These are phyloP conservation scores for Agapanthus africanus DNA, from an alignment of 106 monocot species.

Conservation along the genomic window DNA sequence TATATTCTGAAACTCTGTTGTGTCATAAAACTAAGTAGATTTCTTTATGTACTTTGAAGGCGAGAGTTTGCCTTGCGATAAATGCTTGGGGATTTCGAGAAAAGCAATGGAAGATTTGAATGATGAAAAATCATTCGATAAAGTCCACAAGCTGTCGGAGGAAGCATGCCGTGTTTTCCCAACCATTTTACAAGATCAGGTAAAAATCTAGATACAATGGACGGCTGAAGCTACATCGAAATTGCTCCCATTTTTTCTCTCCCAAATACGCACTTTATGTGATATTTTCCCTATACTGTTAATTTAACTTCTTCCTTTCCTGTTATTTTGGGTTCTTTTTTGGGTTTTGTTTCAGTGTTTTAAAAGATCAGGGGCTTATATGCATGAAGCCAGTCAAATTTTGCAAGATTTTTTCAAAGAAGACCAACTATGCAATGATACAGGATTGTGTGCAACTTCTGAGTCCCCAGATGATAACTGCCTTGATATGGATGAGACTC, in stretches of 20 bases:
- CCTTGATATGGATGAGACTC: not conserved
- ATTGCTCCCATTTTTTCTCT: too few relatives aligned
- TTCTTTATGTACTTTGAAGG: not conserved
- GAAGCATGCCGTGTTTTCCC: constrained; percentile 1
- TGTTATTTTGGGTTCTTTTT: too few relatives aligned
- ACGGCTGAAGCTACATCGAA: too few relatives aligned
- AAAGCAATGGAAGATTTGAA: not conserved
- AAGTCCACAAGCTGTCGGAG: not conserved
- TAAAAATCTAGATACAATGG: too few relatives aligned
- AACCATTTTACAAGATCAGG: not conserved
- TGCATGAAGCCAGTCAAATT: not conserved
- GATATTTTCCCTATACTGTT: too few relatives aligned
- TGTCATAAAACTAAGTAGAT: too few relatives aligned
- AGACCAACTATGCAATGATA: not conserved
- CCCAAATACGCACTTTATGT: too few relatives aligned
- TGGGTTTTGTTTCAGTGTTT: not conserved
- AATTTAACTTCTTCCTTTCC: too few relatives aligned
- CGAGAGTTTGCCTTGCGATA: not conserved
- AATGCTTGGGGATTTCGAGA: not conserved
- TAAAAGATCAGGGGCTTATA: not conserved
- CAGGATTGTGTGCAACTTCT: not conserved
- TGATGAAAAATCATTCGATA: not conserved
- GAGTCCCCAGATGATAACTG: not conserved
- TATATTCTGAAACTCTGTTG: too few relatives aligned
- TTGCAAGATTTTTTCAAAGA: not conserved